phyloP scores from a whole-genome alignment of 2,329 filamentous ascomycete species.

The Pestalotiopsis sp. region DNA sequence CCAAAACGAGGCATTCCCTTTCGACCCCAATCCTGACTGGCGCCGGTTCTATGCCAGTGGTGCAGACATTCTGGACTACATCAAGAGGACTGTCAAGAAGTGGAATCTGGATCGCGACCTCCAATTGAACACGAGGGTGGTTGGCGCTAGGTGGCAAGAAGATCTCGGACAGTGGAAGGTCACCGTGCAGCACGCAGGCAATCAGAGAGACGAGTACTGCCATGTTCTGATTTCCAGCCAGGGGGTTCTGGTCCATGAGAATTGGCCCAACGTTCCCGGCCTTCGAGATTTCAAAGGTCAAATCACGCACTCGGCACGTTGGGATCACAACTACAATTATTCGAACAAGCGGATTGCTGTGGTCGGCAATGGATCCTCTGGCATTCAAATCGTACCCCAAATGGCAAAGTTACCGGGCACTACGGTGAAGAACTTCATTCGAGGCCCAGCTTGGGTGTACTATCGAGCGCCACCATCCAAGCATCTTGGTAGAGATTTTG shows the following conservation, averaged over 20 bases:
- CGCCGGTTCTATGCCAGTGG: conserved; percentile 59
- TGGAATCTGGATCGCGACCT: conserved; percentile 41
- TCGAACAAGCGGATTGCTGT: conserved; percentile 13
- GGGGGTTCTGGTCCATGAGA: conserved; percentile 17
- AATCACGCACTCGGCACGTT: conserved; percentile 25
- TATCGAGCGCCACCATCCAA: conserved; percentile 35
- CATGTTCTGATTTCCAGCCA: conserved; percentile 9
- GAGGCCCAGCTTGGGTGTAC: conserved; percentile 38
- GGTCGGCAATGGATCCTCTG: conserved; percentile 8
- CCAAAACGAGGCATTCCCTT: conserved; percentile 44
- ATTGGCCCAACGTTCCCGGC: conserved; percentile 25
- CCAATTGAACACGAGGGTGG: conserved; percentile 34
- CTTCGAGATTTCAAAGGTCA: conserved; percentile 26
- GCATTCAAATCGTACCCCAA: conserved; percentile 7
- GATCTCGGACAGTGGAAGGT: conserved; percentile 26
- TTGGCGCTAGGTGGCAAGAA: conserved; percentile 30
- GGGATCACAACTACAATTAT: conserved; percentile 23
- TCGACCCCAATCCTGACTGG: conserved; percentile 62
- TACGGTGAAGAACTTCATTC: conserved; percentile 35
- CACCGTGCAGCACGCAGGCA: conserved; percentile 19
- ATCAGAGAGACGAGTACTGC: conserved; percentile 11
- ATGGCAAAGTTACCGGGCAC: conserved; percentile 28
- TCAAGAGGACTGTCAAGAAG: conserved; percentile 51
- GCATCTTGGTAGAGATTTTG: conserved; percentile 29
- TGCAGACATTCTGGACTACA: conserved; percentile 57